Percentiles rank a stretch among this genome's conserved stretches.
Conservation (phyloP, 2,329 filamentous ascomycete species). For the Fusarium pseudocircinatum region DNA sequence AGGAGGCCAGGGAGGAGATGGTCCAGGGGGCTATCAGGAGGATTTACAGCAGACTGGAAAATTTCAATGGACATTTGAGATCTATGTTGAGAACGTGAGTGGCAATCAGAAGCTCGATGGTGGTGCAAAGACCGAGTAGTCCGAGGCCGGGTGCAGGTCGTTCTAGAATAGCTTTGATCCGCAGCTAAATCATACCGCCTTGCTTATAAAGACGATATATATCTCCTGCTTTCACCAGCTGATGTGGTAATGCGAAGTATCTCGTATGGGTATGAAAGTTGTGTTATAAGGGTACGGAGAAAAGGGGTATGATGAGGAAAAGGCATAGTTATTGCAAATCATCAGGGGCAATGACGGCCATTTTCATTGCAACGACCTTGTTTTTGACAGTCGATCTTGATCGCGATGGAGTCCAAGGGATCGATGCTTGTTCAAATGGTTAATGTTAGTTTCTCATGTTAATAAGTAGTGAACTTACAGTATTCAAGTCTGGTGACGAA, state of each 20-base stretch:
- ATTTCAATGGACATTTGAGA: background rate
- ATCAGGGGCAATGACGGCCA: constrained; percentile 39
- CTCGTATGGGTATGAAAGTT: constrained; percentile 30
- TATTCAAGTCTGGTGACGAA: background rate
- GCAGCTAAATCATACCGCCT: constrained; percentile 31
- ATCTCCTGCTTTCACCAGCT: constrained; percentile 11
- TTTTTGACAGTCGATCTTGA: background rate
- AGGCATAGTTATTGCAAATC: constrained; percentile 47
- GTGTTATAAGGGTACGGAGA: constrained; percentile 44
- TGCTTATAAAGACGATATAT: background rate
- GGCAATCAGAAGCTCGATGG: background rate
- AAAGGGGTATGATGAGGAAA: constrained; percentile 44
- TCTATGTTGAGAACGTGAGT: background rate
- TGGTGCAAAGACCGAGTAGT: constrained; percentile 25
- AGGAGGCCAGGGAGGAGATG: background rate
- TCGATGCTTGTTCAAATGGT: background rate
- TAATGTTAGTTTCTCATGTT: background rate
- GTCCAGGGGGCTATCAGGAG: background rate
- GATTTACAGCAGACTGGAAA: background rate
- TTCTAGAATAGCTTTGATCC: constrained; percentile 49
- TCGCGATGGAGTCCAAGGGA: background rate
- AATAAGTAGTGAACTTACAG: background rate
- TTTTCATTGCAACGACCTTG: background rate
- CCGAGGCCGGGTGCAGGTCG: constrained; percentile 55
- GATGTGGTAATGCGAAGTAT: constrained; percentile 20